Percentiles rank a stretch among this genome's conserved stretches.
phyloP scores from a whole-genome alignment of 164 flowering plant species.

The Macadamia tetraphylla region DNA sequence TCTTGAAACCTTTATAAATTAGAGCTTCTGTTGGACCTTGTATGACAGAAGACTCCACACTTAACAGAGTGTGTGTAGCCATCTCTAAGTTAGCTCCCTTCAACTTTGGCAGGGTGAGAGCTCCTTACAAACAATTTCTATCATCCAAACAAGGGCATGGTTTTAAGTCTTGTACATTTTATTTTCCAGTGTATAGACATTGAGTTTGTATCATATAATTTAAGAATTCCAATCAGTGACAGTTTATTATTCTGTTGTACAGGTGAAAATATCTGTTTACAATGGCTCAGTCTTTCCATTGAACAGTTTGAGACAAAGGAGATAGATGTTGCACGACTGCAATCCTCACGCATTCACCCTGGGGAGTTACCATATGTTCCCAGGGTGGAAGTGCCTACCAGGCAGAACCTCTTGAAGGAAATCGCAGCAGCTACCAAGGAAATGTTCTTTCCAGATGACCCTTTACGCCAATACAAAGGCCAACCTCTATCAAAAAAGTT shows the following conservation, averaged over 20 bases:
- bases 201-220: too few species aligned
- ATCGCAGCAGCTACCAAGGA: slow-evolving; percentile 43
- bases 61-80: too few species aligned
- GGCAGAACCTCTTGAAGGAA: slow-evolving; percentile 50
- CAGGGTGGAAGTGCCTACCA: slow-evolving; percentile 60
- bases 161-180: too few species aligned
- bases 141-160: too few species aligned
- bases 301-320: slow-evolving; percentile 34
- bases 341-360: slow-evolving; percentile 26
- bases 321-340: slow-evolving; percentile 27
- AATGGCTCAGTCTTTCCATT: slow-evolving; percentile 27
- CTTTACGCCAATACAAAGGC: slow-evolving; percentile 64
- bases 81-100: too few species aligned
- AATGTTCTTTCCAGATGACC: slow-evolving; percentile 71
- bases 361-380: slow-evolving; percentile 31
- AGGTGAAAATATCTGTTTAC: slow-evolving; percentile 13
- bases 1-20: too few species aligned
- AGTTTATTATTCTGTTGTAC: not conserved
- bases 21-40: too few species aligned
- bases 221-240: too few species aligned
- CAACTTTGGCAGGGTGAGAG: too few species aligned
- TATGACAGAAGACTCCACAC: too few species aligned
- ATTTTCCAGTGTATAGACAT: too few species aligned
- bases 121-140: too few species aligned
- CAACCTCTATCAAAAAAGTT: slow-evolving; percentile 52